These are phyloP conservation scores for Eutrema salsugineum DNA, from an alignment of 441 rosid genomes.

Conservation along the genomic window DNA sequence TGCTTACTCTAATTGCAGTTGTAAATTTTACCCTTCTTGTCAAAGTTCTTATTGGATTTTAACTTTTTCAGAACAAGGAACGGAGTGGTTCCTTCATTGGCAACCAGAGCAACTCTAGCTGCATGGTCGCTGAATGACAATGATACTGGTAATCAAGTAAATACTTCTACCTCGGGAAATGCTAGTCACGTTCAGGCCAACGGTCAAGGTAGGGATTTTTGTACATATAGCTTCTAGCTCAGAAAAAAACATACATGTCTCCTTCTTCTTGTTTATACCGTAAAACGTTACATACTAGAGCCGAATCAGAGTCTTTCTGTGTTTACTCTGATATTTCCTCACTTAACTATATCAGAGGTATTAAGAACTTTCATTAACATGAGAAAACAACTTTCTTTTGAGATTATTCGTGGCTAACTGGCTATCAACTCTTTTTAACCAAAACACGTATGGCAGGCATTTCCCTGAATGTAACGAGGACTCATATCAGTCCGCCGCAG, in stretches of 20 bases:
- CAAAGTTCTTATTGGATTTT: background rate
- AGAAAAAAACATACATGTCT: background rate
- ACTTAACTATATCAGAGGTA: background rate
- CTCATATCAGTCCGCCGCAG: slow-evolving; percentile 30
- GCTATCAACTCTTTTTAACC: slow-evolving; percentile 1
- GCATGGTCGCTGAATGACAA: slow-evolving; percentile 63
- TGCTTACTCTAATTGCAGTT: background rate
- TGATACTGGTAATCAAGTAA: slow-evolving; percentile 31
- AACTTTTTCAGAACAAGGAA: slow-evolving; percentile 55
- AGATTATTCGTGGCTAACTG: background rate
- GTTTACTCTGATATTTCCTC: slow-evolving; percentile 2
- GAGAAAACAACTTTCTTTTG: slow-evolving; percentile 1
- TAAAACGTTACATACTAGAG: background rate
- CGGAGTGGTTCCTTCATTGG: slow-evolving; percentile 57
- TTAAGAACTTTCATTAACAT: background rate
- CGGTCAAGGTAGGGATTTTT: slow-evolving; percentile 51
- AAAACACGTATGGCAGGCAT: slow-evolving; percentile 35
- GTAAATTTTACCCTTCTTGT: background rate
- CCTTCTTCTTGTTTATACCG: background rate
- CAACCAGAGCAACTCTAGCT: slow-evolving; percentile 79
- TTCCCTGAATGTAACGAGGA: slow-evolving; percentile 33
- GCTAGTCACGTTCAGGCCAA: slow-evolving; percentile 33
- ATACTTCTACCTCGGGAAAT: slow-evolving; percentile 35
- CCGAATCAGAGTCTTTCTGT: background rate
- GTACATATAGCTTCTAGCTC: background rate